Conservation (phyloP, 2,329 filamentous ascomycete species). For the Paracoccidioides lutzii region DNA sequence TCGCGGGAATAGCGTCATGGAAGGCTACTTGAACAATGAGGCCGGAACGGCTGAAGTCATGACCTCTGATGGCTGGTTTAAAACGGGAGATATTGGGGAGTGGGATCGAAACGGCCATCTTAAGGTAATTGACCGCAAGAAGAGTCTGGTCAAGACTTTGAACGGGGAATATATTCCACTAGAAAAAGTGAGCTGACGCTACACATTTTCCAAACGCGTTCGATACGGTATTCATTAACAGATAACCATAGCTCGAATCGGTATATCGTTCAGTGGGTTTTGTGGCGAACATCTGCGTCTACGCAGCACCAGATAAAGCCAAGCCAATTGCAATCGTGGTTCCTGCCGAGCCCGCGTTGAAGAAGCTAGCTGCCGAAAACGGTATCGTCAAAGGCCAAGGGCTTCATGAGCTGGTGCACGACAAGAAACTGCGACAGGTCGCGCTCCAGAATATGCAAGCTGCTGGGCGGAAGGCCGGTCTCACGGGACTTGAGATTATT, state of each 20-base stretch:
- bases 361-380: constrained; percentile 43
- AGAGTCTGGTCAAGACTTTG: constrained; percentile 93
- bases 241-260: constrained; percentile 55
- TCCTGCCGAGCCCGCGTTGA: constrained; percentile 50
- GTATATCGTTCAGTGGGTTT: constrained; percentile 51
- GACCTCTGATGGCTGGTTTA: constrained; percentile 87
- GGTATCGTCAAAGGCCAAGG: constrained; percentile 24
- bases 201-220: not conserved
- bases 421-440: constrained; percentile 27
- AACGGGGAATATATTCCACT: constrained; percentile 95
- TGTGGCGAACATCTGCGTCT: constrained; percentile 45
- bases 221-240: not conserved
- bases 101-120: constrained; percentile 70
- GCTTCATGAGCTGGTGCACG: constrained; percentile 17
- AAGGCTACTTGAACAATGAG: constrained; percentile 71
- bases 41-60: constrained; percentile 70
- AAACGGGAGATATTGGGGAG: constrained; percentile 89
- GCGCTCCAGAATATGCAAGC: constrained; percentile 29
- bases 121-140: constrained; percentile 86
- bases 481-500: constrained; percentile 29
- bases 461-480: constrained; percentile 22
- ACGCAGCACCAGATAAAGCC: constrained; percentile 38
- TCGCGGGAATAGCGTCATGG: constrained; percentile 60
- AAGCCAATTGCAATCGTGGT: constrained; percentile 46
- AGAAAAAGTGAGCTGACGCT: constrained; percentile 46